These are phyloP conservation scores for Phytophthora nicotianae DNA, from an alignment of 352 stramenopile species.

Conservation along the genomic window DNA sequence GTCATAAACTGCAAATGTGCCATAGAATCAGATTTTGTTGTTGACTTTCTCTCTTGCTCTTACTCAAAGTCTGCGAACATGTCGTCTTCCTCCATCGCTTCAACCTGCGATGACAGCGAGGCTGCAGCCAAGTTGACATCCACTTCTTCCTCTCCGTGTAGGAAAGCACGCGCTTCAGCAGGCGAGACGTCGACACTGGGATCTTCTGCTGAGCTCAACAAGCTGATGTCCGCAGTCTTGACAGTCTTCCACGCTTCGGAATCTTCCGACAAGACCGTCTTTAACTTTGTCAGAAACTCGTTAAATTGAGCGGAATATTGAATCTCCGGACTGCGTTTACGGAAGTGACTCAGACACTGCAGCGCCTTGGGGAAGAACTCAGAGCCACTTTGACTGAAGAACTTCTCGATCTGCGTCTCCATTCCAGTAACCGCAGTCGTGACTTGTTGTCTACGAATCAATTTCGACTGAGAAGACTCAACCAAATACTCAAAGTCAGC, in stretches of 20 bases:
- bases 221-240: conserved; percentile 58
- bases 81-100: conserved; percentile 73
- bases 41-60: background rate
- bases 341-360: conserved; percentile 76
- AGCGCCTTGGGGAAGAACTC: conserved; percentile 72
- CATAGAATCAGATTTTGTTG: conserved; percentile 36
- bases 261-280: conserved; percentile 45
- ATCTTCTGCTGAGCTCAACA: conserved; percentile 65
- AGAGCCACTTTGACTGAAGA: conserved; percentile 51
- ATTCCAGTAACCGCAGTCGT: conserved; percentile 67
- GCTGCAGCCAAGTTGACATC: conserved; percentile 51
- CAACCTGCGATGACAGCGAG: conserved; percentile 64
- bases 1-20: conserved; percentile 48
- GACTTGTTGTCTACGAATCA: conserved; percentile 41
- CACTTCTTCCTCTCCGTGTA: conserved; percentile 64
- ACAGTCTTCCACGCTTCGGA: conserved; percentile 61
- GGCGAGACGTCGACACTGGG: conserved; percentile 54
- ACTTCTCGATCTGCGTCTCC: conserved; percentile 68
- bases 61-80: conserved; percentile 88
- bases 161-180: conserved; percentile 57
- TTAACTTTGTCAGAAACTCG: conserved; percentile 65
- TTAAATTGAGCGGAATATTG: conserved; percentile 83
- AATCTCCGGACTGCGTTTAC: conserved; percentile 68
- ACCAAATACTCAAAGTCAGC: conserved; percentile 81
- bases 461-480: conserved; percentile 51